Evolutionary conservation across 345 rosid genomes (phyloP), one percentile per base, ranked within the genome.

Genomic region (Gossypium ekmanianum): DNA sequence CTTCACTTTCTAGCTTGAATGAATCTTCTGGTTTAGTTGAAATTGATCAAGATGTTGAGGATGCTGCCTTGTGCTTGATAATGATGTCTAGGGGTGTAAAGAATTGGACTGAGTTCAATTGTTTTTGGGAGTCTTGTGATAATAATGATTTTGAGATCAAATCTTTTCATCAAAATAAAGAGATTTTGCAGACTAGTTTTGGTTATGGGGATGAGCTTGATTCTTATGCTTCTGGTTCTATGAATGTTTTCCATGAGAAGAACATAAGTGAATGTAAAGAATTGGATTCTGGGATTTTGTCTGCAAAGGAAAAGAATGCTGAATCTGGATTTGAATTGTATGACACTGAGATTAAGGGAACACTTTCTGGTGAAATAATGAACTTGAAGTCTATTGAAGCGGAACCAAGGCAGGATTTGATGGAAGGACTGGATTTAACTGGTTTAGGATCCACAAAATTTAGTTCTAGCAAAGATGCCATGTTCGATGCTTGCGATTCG

Each of bases 1-100:
- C 88, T 75, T 85, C 84, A 7, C 71, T 84, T 78, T 80, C 80
- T 74, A 82, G 80, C 58, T 82, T 86, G 80, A 84, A 77, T 74
- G 88, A 80, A 54, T 76, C 88, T 82, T 75, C 14, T 20, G 81
- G 85, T 75, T 74, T 45, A 48, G 64, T 52, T 72, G 85, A 77
- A 44, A 68, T 48, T 74, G 86, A 72, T 69, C 81, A 78, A 80
- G 89, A 88, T 43, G 84, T 71, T 27, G 70, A 83, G 77, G 87
- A 90, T 27, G 89, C 76, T 7, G 93, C 91, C 2, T 59, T 65
- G 39, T 77, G 86, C 76, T 86, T 92, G 88, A 79, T 92, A 74
- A 78, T 88, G 74, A 56, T 92, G 26, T 90, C 97, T 63, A 79
- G 79, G 76, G 83, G 82, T 77, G 79, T 70, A 1, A 63, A 24